Base-by-base conservation (phyloP, 192 early-diverging fungal genomes). In the Coemansia sp. region DNA sequence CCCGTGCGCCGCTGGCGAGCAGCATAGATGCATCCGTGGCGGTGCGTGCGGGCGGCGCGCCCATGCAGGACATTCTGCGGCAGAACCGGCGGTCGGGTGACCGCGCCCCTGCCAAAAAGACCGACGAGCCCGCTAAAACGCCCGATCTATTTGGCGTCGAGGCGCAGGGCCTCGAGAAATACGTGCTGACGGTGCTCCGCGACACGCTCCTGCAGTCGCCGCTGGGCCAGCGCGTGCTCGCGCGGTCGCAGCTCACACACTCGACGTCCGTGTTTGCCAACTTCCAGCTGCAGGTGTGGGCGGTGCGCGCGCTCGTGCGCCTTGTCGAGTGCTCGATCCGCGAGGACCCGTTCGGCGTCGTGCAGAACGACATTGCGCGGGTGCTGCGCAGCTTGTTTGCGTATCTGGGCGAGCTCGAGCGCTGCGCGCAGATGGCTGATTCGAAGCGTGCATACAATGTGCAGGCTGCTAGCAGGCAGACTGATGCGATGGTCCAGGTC, bases 281-380 rank as follows among this genome's bases (percentile, higher is more conserved):
- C 53, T 80, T 80, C 54, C 70, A 80, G 67, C 65, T 50, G 60
- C 77, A 80, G 27, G 62, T 73, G 8, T 80, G 77, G 77, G 71
- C 77, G 2, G 50, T 80, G 25, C 62, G 77, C 30, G 58, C 77
- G 54, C 54, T 80, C 40, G 49, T 70, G 55, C 69, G 65, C 46
- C 56, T 80, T 28, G 71, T 73, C 22, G 66, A 69, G 60, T 55
- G 64, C 57, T 80, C 77, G 52, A 40, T 80, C 25, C 25, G 14
- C 6, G 77, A 80, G n/a, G 77, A 80, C 59, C 25, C 54, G 46
- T 80, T 62, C 54, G 77, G 77, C 28, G 63, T 80, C 10, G 77
- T 80, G 24, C 77, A 80, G 51, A 58, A 45, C 30, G 77, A 80
- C 45, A 62, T 80, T 63, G 46, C 54, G 19, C 25, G 42, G 7